Evolutionary conservation across 768 basidiomycete genomes (phyloP).

Genomic region (Obba rivulosa): DNA sequence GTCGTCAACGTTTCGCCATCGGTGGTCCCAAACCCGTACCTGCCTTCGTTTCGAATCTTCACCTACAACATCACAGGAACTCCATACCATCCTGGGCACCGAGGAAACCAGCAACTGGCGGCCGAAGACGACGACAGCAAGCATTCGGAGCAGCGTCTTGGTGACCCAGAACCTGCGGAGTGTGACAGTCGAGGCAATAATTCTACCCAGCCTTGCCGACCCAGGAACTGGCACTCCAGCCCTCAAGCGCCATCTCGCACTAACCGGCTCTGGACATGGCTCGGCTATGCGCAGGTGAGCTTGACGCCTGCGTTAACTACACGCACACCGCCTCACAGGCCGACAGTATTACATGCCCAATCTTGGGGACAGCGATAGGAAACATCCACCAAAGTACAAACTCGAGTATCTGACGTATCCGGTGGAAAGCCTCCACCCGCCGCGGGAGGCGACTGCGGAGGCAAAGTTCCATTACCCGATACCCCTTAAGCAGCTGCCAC

Average conservation of each 20-base stretch:
- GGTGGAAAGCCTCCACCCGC: constrained; percentile 36
- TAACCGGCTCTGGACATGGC: constrained; percentile 65
- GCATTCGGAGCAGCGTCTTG: constrained; percentile 2
- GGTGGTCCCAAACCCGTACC: constrained; percentile 82
- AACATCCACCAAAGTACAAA: constrained; percentile 53
- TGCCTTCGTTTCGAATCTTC: constrained; percentile 77
- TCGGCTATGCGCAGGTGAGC: constrained; percentile 83
- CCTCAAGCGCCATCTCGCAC: constrained; percentile 61
- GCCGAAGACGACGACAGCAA: not conserved
- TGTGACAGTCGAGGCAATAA: not conserved
- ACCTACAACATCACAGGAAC: constrained; percentile 67
- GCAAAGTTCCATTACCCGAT: constrained; percentile 42
- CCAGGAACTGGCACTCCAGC: constrained; percentile 47
- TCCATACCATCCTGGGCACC: constrained; percentile 28
- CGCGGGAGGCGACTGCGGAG: constrained; percentile 16
- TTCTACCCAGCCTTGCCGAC: not conserved
- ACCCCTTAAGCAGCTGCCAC: constrained; percentile 51
- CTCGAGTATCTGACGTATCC: constrained; percentile 76
- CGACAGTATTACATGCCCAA: constrained; percentile 63
- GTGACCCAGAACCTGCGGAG: not conserved
- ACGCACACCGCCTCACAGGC: not conserved
- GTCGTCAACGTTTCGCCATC: constrained; percentile 79
- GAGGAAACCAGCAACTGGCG: constrained; percentile 30
- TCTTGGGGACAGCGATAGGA: constrained; percentile 37
- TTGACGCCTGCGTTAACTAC: not conserved